Percentiles rank a stretch among this genome's conserved stretches.
phyloP scores from a whole-genome alignment of 2,329 filamentous ascomycete species.

The Exophiala sideris region DNA sequence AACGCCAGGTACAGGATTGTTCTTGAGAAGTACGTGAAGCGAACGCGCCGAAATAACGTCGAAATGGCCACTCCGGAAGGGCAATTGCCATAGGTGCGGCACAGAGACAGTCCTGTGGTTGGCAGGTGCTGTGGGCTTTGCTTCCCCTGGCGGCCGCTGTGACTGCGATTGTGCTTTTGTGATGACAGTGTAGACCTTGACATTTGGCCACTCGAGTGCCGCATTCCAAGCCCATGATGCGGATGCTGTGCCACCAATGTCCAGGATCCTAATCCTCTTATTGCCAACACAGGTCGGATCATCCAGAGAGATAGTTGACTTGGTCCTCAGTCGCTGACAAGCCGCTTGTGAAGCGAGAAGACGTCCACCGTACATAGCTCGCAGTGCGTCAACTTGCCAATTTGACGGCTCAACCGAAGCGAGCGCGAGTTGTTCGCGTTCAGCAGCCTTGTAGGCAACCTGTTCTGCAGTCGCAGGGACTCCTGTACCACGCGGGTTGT shows the following conservation, averaged over 20 bases:
- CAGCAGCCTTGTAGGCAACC: constrained; percentile 46
- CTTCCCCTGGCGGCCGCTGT: constrained; percentile 43
- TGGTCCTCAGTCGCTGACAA: constrained; percentile 28
- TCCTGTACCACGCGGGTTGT: constrained; percentile 66
- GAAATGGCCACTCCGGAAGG: constrained; percentile 82
- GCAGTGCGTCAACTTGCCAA: constrained; percentile 62
- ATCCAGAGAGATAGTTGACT: constrained; percentile 28
- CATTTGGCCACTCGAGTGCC: constrained; percentile 77
- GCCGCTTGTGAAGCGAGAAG: constrained; percentile 55
- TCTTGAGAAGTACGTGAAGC: constrained; percentile 78
- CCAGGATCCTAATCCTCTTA: constrained; percentile 66
- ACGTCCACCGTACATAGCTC: constrained; percentile 58
- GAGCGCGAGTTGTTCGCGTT: constrained; percentile 78
- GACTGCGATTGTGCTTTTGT: constrained; percentile 71
- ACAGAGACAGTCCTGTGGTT: constrained; percentile 86
- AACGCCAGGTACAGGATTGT: constrained; percentile 59
- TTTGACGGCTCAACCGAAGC: constrained; percentile 61
- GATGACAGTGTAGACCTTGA: constrained; percentile 83
- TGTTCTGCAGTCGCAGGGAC: constrained; percentile 36
- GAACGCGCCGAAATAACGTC: constrained; percentile 88
- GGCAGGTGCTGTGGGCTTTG: constrained; percentile 69
- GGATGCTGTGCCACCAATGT: constrained; percentile 77
- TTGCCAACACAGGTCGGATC: constrained; percentile 32
- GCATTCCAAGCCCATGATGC: constrained; percentile 97
- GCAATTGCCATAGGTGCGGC: constrained; percentile 71